Base-by-base conservation (phyloP, 139 green algal species). In the Tetradesmus lagerheimii region DNA sequence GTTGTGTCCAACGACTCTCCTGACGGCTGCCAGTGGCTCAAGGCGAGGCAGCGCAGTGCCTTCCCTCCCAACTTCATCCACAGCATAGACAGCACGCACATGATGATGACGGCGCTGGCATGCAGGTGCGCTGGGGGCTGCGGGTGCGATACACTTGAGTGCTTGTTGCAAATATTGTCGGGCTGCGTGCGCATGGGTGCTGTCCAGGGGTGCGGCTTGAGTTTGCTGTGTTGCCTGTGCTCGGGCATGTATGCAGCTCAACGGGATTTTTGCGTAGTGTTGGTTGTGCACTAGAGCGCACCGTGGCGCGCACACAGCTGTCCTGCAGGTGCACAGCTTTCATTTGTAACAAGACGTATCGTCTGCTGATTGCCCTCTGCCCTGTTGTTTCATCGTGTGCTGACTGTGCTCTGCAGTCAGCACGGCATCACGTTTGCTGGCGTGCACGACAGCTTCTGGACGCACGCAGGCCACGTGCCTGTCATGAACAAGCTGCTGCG, bases 401-500 rank as follows among this genome's bases (percentile, higher is more conserved):
- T 23, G 16, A 4, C 0, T 53, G 3, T 45, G 31, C n/a, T 16
- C 64, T 64, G 64, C 64, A 77, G 71, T 81, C 34, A 89, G 79
- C 38, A 39, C 81, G 92, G 95, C 43, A 81, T 99, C 20, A 88
- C 87, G 27, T 99, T 99, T 94, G 98, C 98, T 43, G 97, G 95
- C 5, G 98, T 99, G 87, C 98, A 99, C 88, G 98, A 99, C 93
- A 99, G 97, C 4, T 99, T 98, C 94, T 99, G 98, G 98, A 99
- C 98, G 50, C 98, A 99, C 90, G 97, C 98, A 23, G 94, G 93
- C 4, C 86, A 78, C 20, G 96, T 98, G 62, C 91, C 96, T 14
- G 47, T 66, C 9, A 97, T 99, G 96, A 96, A 95, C 74, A 25
- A 50, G 2, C 90, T 99, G 39, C 94, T 99, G 75, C 92, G 98